Evolutionary conservation across 1,284 basidiomycete species (phyloP).

Genomic region (Leccinum olivaceoglutinosum): DNA sequence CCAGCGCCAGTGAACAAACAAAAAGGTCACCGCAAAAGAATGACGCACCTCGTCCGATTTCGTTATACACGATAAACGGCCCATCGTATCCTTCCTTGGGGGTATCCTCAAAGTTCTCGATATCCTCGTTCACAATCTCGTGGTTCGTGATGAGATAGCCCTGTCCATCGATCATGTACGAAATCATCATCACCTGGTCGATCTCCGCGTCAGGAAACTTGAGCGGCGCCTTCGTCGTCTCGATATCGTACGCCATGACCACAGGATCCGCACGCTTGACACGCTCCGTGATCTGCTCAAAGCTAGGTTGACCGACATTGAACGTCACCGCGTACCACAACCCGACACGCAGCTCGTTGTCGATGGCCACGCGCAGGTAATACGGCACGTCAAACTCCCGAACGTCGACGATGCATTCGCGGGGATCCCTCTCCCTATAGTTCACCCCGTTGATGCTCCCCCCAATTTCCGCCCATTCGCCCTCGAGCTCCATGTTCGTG

Average conservation of each 20-base stretch:
- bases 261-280: conserved; percentile 99
- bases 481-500: conserved; percentile 65
- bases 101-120: conserved; percentile 98
- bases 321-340: conserved; percentile 94
- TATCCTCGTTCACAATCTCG: conserved; percentile 96
- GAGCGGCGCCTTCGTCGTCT: conserved; percentile 96
- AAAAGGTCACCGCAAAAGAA: neutral
- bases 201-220: conserved; percentile 96
- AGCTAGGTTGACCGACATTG: conserved; percentile 74
- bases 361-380: conserved; percentile 96
- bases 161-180: conserved; percentile 95
- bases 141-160: conserved; percentile 98
- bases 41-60: conserved; percentile 70
- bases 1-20: neutral
- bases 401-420: conserved; percentile 90
- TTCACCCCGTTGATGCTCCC: conserved; percentile 39
- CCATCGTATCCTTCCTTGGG: conserved; percentile 98
- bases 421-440: conserved; percentile 70
- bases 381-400: conserved; percentile 98
- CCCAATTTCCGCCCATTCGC: conserved; percentile 50
- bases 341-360: conserved; percentile 96
- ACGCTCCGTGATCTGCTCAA: conserved; percentile 72
- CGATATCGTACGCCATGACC: conserved; percentile 99
- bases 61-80: conserved; percentile 95
- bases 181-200: conserved; percentile 99